Evolutionary conservation across 106 monocot genomes (phyloP), one percentile per base, ranked within the genome.

Genomic region (Narthecium ossifragum): DNA sequence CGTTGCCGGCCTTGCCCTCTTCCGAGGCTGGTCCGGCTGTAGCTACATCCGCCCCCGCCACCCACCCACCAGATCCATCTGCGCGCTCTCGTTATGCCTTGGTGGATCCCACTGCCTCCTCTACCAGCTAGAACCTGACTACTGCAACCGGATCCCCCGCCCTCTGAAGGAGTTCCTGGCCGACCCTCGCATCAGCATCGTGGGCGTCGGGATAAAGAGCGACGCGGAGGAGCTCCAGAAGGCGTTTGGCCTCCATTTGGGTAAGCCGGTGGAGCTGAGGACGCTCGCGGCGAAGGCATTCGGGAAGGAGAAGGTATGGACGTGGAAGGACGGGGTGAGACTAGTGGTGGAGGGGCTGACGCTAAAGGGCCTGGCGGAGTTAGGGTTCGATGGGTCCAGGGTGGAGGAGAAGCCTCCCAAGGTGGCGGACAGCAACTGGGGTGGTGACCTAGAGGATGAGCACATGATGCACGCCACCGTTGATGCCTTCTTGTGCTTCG

Each of bases 21-120:
- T 53, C 30, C 48, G 46, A 6, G 34, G 25, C 20, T 36, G n/a
- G 8, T 13, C 14, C 20, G 38, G 5, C 8, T 1, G 21, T 13
- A 15, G 7, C 0, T 21, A 13, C 1, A n/a, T 2, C 27, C 0
- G 28, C 15, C 49, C 34, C 26, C 70, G 52, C 8, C 18, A 39
- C 39, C 34, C 30, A 9, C 61, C 51, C 22, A 8, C 26, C 7
- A 61, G 61, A 28, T 51, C 51, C 12, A 50, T 50, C 51, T 13
- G 27, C 39, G 60, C 28, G 6, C 31, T 70, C 34, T 31, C 59
- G 2, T 45, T 70, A 34, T 70, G 70, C 22, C 26, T 70, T 22
- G 70, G 60, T 9, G 61, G 70, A 17, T 52, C 60, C 29, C 60
- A 31, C 51, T 51, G 50, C 51, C 70, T 70, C 51, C 22, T 70